A percentile compares a stretch with the other conserved stretches of the same genome.
These are phyloP conservation scores for Geotrichum bryndzae DNA, from an alignment of 1,139 yeast genomes.

Conservation along the genomic window DNA sequence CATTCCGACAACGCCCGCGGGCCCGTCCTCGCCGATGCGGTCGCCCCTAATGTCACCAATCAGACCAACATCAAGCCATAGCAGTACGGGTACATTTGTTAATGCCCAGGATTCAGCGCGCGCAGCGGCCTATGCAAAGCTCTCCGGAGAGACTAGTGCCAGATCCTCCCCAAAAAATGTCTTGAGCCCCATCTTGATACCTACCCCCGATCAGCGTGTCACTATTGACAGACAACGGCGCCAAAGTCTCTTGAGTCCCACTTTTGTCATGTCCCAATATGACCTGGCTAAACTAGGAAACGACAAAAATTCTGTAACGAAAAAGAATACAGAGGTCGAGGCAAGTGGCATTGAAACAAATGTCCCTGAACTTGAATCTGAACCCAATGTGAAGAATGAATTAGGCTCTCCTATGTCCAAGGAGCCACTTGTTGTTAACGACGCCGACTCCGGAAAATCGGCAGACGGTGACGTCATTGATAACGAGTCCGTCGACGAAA, in stretches of 20 bases:
- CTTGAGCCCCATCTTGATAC: background rate
- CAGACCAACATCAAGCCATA: background rate
- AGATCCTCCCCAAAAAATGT: background rate
- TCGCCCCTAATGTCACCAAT: constrained; percentile 3
- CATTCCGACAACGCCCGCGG: background rate
- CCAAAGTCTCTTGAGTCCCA: constrained; percentile 10
- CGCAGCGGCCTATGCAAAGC: constrained; percentile 5
- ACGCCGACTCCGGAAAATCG: background rate
- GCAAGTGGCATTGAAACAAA: background rate
- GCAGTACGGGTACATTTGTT: background rate
- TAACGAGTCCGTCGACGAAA: background rate
- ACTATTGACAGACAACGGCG: constrained; percentile 1
- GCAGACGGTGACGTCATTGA: background rate
- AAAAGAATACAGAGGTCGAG: background rate
- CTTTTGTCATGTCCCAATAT: constrained; percentile 6
- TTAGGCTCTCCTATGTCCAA: background rate
- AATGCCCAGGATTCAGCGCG: constrained; percentile 2
- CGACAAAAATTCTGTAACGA: background rate
- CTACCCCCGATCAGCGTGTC: background rate
- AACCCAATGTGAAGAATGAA: background rate
- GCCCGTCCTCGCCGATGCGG: background rate
- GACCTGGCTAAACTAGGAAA: constrained; percentile 9
- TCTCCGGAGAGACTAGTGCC: background rate
- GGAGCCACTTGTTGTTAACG: background rate
- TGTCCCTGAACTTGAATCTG: background rate